A percentile compares a stretch with the other conserved stretches of the same genome.
Evolutionary conservation across 2,329 filamentous ascomycete species (phyloP).

Genomic region (Neofusicoccum kwambonambiense): DNA sequence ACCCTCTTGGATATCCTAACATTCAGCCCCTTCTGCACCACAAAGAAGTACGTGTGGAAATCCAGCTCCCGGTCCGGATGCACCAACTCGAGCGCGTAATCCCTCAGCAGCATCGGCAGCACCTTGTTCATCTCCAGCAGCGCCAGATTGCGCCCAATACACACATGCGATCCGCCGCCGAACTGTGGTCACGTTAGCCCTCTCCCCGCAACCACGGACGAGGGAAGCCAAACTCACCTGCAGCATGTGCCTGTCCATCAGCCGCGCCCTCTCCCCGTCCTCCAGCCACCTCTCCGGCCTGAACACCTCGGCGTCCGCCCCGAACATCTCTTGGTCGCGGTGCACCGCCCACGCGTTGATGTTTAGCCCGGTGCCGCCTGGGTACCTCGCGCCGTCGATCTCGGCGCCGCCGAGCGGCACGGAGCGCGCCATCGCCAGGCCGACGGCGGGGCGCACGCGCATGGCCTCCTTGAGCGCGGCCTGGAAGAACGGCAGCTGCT

Average conservation of each 20-base stretch:
- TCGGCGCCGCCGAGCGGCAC: slow-evolving; percentile 34
- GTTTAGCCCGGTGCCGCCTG: slow-evolving; percentile 42
- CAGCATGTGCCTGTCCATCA: slow-evolving; percentile 33
- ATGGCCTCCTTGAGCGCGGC: slow-evolving; percentile 40
- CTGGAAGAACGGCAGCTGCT: slow-evolving; percentile 33
- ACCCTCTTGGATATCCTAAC: slow-evolving; percentile 48
- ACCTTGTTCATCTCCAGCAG: slow-evolving; percentile 33
- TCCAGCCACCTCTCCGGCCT: slow-evolving; percentile 48
- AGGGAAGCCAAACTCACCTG: slow-evolving; percentile 15
- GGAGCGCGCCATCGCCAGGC: slow-evolving; percentile 29
- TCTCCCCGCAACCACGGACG: not conserved
- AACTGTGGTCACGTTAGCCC: slow-evolving; percentile 22
- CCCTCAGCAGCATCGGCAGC: slow-evolving; percentile 27
- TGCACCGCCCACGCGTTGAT: slow-evolving; percentile 48
- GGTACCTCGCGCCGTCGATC: slow-evolving; percentile 31
- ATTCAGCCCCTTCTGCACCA: slow-evolving; percentile 57
- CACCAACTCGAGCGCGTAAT: slow-evolving; percentile 49
- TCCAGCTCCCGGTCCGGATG: slow-evolving; percentile 51
- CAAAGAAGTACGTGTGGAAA: slow-evolving; percentile 60
- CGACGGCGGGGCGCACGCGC: slow-evolving; percentile 37
- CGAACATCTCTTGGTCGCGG: slow-evolving; percentile 40
- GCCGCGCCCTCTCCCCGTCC: slow-evolving; percentile 24
- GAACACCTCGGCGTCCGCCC: slow-evolving; percentile 39
- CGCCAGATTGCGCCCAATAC: slow-evolving; percentile 32
- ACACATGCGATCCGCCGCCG: slow-evolving; percentile 34